A percentile compares a stretch with the other conserved stretches of the same genome.
phyloP scores from a whole-genome alignment of 139 green algal genomes.

The Closterium sp. region DNA sequence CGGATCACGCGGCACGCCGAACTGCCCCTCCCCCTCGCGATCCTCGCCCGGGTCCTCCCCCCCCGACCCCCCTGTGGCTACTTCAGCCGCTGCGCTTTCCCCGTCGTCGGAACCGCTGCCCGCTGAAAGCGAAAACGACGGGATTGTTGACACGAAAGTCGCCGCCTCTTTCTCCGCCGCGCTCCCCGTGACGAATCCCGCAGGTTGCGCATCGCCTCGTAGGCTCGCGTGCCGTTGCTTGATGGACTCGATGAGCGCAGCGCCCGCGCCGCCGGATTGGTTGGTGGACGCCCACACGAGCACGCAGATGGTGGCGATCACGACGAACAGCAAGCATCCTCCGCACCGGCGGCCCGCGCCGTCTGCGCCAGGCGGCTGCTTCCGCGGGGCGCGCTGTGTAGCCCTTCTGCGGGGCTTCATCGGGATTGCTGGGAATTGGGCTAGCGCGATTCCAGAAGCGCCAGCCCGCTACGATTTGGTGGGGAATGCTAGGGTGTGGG shows the following conservation, averaged over 20 bases:
- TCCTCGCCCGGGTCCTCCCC: not conserved
- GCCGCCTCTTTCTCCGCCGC: not conserved
- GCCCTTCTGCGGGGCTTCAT: not conserved
- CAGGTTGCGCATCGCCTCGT: not conserved
- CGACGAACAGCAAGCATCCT: not conserved
- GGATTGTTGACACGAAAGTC: not conserved
- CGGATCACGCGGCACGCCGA: not conserved
- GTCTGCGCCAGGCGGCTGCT: not conserved
- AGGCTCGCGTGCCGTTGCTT: not conserved
- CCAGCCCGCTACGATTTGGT: not conserved
- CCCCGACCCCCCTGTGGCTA: not conserved
- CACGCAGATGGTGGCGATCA: not conserved
- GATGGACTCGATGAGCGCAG: not conserved
- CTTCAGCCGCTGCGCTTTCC: not conserved
- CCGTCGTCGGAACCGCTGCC: not conserved
- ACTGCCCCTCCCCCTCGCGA: not conserved
- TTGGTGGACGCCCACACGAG: not conserved
- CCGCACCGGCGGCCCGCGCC: not conserved
- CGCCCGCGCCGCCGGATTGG: not conserved
- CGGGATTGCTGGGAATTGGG: not conserved
- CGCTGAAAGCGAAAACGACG: not conserved
- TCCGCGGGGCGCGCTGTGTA: not conserved
- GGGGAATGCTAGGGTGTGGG: not conserved
- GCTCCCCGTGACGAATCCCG: not conserved
- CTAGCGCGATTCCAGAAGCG: not conserved